These are phyloP conservation scores for Blepharisma undulans DNA, from an alignment of 169 alveolate genomes.

Conservation along the genomic window DNA sequence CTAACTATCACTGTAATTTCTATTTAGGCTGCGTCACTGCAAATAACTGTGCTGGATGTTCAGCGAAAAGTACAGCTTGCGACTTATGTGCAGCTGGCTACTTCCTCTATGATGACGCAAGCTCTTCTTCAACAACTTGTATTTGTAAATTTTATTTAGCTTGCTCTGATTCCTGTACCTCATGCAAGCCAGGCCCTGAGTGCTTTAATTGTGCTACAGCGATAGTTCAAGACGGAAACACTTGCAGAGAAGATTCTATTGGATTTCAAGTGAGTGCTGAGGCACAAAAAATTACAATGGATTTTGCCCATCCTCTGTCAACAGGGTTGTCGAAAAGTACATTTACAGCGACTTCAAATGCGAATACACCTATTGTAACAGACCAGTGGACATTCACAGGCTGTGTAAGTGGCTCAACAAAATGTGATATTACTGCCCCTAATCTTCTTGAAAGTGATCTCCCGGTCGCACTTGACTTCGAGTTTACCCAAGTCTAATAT, in stretches of 20 bases:
- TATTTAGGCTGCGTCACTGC: neutral
- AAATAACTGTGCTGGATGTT: neutral
- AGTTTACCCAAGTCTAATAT: neutral
- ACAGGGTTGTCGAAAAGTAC: neutral
- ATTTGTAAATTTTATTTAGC: neutral
- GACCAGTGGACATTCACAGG: neutral
- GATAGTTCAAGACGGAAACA: neutral
- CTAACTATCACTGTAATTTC: neutral
- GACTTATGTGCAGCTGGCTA: neutral
- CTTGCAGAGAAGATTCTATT: neutral
- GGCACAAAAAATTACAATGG: neutral
- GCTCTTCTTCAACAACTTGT: neutral
- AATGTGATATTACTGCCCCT: neutral
- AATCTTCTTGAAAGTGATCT: neutral
- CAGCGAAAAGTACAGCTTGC: neutral
- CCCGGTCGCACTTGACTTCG: neutral
- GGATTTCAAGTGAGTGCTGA: neutral
- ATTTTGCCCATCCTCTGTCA: neutral
- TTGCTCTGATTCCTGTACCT: neutral
- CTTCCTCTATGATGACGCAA: neutral
- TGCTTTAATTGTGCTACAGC: neutral
- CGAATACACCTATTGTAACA: neutral
- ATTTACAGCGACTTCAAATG: neutral
- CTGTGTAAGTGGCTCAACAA: neutral
- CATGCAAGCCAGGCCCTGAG: neutral